Evolutionary conservation across 2,329 filamentous ascomycete genomes (phyloP), one percentile per base, ranked within the genome.

Genomic region (Beauveria sp.): DNA sequence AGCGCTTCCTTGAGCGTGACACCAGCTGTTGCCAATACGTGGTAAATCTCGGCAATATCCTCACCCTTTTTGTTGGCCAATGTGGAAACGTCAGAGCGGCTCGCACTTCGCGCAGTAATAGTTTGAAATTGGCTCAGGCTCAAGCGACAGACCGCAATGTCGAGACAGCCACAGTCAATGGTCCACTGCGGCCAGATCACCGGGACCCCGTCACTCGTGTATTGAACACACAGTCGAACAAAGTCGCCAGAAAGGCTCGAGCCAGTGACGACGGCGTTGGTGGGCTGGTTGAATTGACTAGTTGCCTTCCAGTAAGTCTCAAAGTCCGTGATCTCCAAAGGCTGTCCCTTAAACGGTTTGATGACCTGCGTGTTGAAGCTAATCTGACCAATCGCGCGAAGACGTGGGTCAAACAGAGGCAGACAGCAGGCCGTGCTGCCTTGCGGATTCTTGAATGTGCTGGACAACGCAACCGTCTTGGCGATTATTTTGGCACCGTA

Each of bases 221-320:
- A 84, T 70, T 99, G 95, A 26, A 98, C 90, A 70, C 92, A 96
- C 8, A 99, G 77, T 61, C 93, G 86, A 26, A 96, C 87, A 73
- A 98, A 98, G 69, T 98, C 90, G n/a, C 95, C 95, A 3, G 91
- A 96, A 61, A 99, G 76, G 76, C 93, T 98, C 10, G 93, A 98
- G 0, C 93, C 95, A 0, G 93, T 98, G 20, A 99, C 91, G 26
- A 98, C 85, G 26, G 91, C 90, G 70, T 85, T 95, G 52, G 92
- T 90, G 1, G 75, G 75, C 56, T 90, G 87, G 72, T 96, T 91
- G 53, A 95, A 83, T 68, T 96, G 92, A 69, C 92, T 96, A 1
- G 95, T 99, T 0, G 93, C 93, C 75, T 98, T 99, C 95, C 95
- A 99, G 75, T 99, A 99, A 0, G 95, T 98, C 65, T 96, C 95